Evolutionary conservation across 768 basidiomycete genomes (phyloP).

Genomic region (Boletus eberwhitei): DNA sequence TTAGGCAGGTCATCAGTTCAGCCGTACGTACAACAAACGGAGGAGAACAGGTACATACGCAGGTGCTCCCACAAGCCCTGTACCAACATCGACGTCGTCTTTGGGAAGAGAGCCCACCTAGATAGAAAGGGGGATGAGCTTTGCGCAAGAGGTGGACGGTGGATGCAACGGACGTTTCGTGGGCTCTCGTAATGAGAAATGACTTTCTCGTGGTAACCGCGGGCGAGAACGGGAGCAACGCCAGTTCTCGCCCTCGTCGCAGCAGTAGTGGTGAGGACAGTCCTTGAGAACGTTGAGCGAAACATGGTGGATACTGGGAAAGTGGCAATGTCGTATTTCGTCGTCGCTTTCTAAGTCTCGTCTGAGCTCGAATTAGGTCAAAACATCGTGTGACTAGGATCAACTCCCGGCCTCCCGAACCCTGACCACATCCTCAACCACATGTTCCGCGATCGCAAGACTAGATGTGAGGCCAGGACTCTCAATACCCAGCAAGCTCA

Average conservation of each 20-base stretch:
- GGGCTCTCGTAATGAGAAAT: conserved; percentile 97
- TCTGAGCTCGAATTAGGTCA: conserved; percentile 24
- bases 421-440: conserved; percentile 55
- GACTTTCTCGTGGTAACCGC: conserved; percentile 93
- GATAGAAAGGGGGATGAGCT: conserved; percentile 44
- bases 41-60: conserved; percentile 55
- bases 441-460: conserved; percentile 82
- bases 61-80: conserved; percentile 96
- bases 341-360: conserved; percentile 6
- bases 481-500: conserved; percentile 88
- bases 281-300: conserved; percentile 54
- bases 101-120: conserved; percentile 97
- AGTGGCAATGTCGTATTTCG: conserved; percentile 6
- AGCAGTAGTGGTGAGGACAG: conserved; percentile 44
- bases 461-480: conserved; percentile 88
- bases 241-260: conserved; percentile 41
- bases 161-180: conserved; percentile 72
- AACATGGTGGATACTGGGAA: conserved; percentile 57
- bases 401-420: neutral
- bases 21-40: conserved; percentile 8
- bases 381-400: neutral
- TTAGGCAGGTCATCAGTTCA: conserved; percentile 11
- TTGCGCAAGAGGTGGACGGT: conserved; percentile 35
- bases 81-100: conserved; percentile 87
- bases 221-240: conserved; percentile 51